phyloP scores from a whole-genome alignment of 2,329 filamentous ascomycete genomes.

The Tetracladium maxilliforme region DNA sequence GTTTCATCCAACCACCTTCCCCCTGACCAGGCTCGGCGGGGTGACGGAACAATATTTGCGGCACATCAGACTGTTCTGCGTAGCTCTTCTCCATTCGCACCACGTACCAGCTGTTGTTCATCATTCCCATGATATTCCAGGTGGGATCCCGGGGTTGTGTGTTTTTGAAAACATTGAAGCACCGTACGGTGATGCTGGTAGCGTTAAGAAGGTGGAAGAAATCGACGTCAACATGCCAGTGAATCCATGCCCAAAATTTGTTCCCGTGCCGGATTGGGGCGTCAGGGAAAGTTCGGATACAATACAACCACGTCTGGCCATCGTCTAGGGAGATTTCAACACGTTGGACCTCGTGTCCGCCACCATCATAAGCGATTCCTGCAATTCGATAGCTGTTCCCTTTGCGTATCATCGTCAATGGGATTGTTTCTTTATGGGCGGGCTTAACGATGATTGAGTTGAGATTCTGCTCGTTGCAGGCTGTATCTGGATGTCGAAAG shows the following conservation, averaged over 20 bases:
- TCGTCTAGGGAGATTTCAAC: slow-evolving; percentile 32
- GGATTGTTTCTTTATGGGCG: slow-evolving; percentile 26
- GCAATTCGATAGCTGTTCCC: slow-evolving; percentile 25
- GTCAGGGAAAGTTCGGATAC: slow-evolving; percentile 29
- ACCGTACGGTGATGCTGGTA: slow-evolving; percentile 26
- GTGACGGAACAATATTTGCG: slow-evolving; percentile 26
- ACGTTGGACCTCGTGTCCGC: slow-evolving; percentile 29
- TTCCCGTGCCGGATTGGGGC: slow-evolving; percentile 31
- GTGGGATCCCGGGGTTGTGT: slow-evolving; percentile 27
- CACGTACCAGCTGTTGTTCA: slow-evolving; percentile 36
- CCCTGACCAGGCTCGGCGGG: slow-evolving; percentile 26
- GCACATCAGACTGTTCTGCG: slow-evolving; percentile 14
- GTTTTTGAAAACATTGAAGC: slow-evolving; percentile 33
- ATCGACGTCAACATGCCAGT: slow-evolving; percentile 34
- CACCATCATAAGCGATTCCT: slow-evolving; percentile 33
- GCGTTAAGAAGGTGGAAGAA: slow-evolving; percentile 25
- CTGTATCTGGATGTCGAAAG: slow-evolving; percentile 30
- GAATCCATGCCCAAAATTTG: slow-evolving; percentile 38
- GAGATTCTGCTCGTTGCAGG: slow-evolving; percentile 30
- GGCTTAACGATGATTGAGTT: slow-evolving; percentile 31
- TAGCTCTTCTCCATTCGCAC: slow-evolving; percentile 19
- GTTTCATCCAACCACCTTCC: slow-evolving; percentile 34
- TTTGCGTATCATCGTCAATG: slow-evolving; percentile 18
- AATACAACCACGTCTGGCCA: slow-evolving; percentile 31
- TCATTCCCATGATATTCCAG: slow-evolving; percentile 37